Percentiles rank a stretch among this genome's conserved stretches.
These are phyloP conservation scores for Cadophora malorum DNA, from an alignment of 2,329 filamentous ascomycete genomes.

Conservation along the genomic window DNA sequence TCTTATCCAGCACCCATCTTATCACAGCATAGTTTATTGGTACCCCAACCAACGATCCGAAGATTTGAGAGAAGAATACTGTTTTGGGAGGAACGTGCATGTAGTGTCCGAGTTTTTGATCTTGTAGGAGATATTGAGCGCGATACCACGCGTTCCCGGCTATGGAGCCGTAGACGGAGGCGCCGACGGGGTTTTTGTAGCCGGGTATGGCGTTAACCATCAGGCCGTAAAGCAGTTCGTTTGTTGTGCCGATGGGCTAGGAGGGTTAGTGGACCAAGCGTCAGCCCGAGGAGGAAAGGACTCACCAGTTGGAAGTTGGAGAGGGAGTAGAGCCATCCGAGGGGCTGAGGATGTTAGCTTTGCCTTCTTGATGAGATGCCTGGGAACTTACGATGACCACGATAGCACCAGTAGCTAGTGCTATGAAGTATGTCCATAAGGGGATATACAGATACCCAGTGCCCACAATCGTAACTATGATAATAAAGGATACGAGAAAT, in stretches of 20 bases:
- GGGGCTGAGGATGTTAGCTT: conserved; percentile 46
- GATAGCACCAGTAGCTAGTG: conserved; percentile 58
- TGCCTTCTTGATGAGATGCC: not conserved
- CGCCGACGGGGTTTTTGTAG: conserved; percentile 63
- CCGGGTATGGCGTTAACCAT: conserved; percentile 60
- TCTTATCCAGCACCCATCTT: conserved; percentile 63
- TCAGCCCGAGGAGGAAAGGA: no score
- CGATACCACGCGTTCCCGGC: conserved; percentile 68
- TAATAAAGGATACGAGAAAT: conserved; percentile 56
- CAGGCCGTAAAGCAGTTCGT: conserved; percentile 64
- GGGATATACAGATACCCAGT: conserved; percentile 62
- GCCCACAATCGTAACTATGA: conserved; percentile 58
- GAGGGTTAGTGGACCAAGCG: conserved; percentile 36
- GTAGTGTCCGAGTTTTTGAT: conserved; percentile 69
- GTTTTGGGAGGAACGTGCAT: conserved; percentile 65
- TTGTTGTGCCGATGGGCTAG: conserved; percentile 62
- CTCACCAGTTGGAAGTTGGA: conserved; percentile 56
- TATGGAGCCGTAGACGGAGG: conserved; percentile 63
- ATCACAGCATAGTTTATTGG: conserved; percentile 68
- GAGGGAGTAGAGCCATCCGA: conserved; percentile 65
- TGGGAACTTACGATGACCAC: conserved; percentile 52
- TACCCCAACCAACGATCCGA: conserved; percentile 63
- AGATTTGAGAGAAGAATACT: conserved; percentile 66
- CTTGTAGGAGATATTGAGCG: conserved; percentile 63
- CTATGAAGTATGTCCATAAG: conserved; percentile 65